Base-by-base conservation (phyloP, 192 early-diverging fungal species). In the Backusella mclennaniae region DNA sequence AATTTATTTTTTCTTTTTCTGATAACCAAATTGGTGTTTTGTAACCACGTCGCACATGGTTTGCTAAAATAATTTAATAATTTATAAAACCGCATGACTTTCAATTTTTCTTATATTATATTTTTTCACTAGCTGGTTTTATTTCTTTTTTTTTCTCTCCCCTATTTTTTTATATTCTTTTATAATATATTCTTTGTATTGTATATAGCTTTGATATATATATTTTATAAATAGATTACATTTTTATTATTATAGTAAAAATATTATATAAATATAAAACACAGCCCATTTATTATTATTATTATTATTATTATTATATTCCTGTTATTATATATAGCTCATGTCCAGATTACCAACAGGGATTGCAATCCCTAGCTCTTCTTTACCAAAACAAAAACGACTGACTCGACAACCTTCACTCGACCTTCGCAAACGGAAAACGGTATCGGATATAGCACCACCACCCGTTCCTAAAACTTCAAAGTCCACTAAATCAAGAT, bases 401-500 rank as follows among this genome's bases (percentile, higher is more conserved):
- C 66, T 78, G 11, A 46, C 44, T 35, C 67, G 52, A 67, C 74
- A 69, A 29, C 52, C 69, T 15, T 44, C 53, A 39, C 17, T 75
- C 15, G 74, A 75, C 63, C 29, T 67, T 44, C 38, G 74, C n/a
- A 75, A 75, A 39, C 35, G 41, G 31, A 67, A 75, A 29, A 63
- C 52, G 14, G 35, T 41, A 35, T 52, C 66, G 39, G 63, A 76
- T 12, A 49, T 41, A 41, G 35, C 33, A 46, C 76, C 36, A 42
- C 71, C 36, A 42, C 71, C 66, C 5, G 21, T 56, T 46, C 77
- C 69, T 39, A 73, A n/a, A 73, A 21, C 35, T n/a, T 52, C 67
- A 7, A n/a, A 59, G 68, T 53, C 74, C 4, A 56, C 77, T 15
- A 63, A 72, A 46, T 44, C 38, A 17, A 42, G 52, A n/a, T 66